Conservation (phyloP, 2,329 filamentous ascomycete genomes). For the Macroventuria anomochaeta region DNA sequence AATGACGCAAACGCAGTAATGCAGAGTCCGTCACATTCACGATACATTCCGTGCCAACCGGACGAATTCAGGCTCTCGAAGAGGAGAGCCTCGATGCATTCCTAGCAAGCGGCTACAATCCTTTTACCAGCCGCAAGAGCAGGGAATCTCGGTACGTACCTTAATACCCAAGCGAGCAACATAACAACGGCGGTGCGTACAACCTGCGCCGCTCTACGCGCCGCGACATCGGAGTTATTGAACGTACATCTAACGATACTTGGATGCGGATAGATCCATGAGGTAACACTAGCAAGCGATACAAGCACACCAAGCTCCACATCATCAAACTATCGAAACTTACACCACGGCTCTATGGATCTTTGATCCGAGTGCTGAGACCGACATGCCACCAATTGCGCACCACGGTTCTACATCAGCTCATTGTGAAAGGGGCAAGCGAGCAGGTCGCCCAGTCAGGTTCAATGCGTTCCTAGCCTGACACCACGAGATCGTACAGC, state of each 20-base stretch:
- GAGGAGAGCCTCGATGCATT: constrained; percentile 1
- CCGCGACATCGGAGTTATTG: constrained; percentile 10
- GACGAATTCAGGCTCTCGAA: background rate
- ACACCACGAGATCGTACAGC: constrained; percentile 5
- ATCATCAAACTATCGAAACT: constrained; percentile 16
- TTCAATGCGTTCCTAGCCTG: background rate
- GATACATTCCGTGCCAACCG: constrained; percentile 34
- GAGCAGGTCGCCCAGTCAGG: constrained; percentile 2
- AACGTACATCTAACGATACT: background rate
- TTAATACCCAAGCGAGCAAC: constrained; percentile 16
- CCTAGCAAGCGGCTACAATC: constrained; percentile 10
- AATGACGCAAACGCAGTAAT: constrained; percentile 14
- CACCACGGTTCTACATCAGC: constrained; percentile 10
- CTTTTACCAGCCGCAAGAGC: constrained; percentile 14
- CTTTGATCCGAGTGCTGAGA: constrained; percentile 8
- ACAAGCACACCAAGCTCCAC: constrained; percentile 16
- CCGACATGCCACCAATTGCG: constrained; percentile 14
- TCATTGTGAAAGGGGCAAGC: background rate
- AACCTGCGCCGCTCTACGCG: constrained; percentile 14
- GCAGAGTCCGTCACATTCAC: constrained; percentile 15
- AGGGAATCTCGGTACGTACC: constrained; percentile 20
- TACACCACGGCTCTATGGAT: constrained; percentile 12
- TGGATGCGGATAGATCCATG: constrained; percentile 3
- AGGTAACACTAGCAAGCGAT: constrained; percentile 6
- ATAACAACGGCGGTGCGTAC: constrained; percentile 4